Percentiles rank a stretch among this genome's conserved stretches.
phyloP scores from a whole-genome alignment of 2,329 filamentous ascomycete genomes.

The Cercospora janseana region DNA sequence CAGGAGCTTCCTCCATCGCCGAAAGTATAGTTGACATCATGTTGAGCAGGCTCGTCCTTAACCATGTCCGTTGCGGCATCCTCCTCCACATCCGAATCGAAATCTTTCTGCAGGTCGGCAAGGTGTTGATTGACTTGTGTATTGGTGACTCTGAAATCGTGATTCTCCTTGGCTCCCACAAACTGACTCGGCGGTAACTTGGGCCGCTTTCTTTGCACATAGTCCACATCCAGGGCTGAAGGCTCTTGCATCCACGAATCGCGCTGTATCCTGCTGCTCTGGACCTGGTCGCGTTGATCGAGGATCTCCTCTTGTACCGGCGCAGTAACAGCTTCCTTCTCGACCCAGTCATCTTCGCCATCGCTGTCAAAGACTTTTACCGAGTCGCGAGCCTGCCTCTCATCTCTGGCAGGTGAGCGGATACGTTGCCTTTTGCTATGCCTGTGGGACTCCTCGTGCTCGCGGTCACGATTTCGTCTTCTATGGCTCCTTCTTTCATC shows the following conservation, averaged over 20 bases:
- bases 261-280: slow-evolving; percentile 55
- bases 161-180: slow-evolving; percentile 55
- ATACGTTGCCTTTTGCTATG: slow-evolving; percentile 34
- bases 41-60: slow-evolving; percentile 53
- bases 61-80: slow-evolving; percentile 42
- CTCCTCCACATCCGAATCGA: slow-evolving; percentile 54
- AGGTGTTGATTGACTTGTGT: slow-evolving; percentile 78
- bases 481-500: slow-evolving; percentile 4
- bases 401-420: slow-evolving; percentile 35
- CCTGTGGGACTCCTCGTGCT: slow-evolving; percentile 43
- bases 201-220: slow-evolving; percentile 62
- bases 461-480: slow-evolving; percentile 45
- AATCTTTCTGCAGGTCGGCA: slow-evolving; percentile 53
- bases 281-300: slow-evolving; percentile 44
- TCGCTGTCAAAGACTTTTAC: slow-evolving; percentile 39
- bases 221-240: slow-evolving; percentile 78
- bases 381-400: slow-evolving; percentile 28
- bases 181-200: slow-evolving; percentile 46
- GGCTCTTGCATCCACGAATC: slow-evolving; percentile 96
- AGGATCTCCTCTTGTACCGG: slow-evolving; percentile 45
- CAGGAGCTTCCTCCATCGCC: slow-evolving; percentile 88
- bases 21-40: slow-evolving; percentile 76
- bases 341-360: slow-evolving; percentile 50
- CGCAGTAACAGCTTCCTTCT: slow-evolving; percentile 46
- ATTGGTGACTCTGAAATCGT: slow-evolving; percentile 70